Conservation (phyloP, 2,329 filamentous ascomycete species). For the Colletotrichum spaethianum region DNA sequence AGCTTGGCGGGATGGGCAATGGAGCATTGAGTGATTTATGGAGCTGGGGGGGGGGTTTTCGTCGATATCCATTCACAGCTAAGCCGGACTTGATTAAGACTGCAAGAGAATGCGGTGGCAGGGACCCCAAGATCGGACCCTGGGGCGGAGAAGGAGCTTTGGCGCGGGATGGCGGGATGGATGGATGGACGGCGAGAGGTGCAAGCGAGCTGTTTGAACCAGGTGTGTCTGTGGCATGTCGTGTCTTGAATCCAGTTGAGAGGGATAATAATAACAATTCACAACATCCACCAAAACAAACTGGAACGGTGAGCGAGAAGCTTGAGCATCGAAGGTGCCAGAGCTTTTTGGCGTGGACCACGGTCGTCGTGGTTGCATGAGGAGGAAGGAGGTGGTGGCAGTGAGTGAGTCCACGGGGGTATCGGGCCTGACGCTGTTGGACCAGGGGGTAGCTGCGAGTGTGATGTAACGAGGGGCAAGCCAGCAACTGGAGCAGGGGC, state of each 20-base stretch:
- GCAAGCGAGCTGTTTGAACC: constrained; percentile 30
- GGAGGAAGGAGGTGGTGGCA: constrained; percentile 10
- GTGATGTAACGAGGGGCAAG: constrained; percentile 41
- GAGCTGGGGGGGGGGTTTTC: constrained; percentile 11
- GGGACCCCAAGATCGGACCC: constrained; percentile 8
- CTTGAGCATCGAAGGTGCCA: constrained; percentile 22
- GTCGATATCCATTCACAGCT: constrained; percentile 4
- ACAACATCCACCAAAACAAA: constrained; percentile 28
- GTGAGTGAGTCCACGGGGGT: constrained; percentile 30
- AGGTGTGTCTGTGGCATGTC: constrained; percentile 24
- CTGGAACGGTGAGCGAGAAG: constrained; percentile 37
- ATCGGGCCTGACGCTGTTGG: constrained; percentile 32
- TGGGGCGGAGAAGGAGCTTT: constrained; percentile 5
- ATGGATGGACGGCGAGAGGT: constrained; percentile 21
- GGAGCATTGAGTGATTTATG: constrained; percentile 40
- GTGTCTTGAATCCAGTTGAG: constrained; percentile 38
- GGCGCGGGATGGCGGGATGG: constrained; percentile 15
- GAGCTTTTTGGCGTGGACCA: constrained; percentile 33
- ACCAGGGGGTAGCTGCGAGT: constrained; percentile 37
- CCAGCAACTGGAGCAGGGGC: constrained; percentile 30
- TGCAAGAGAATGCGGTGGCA: constrained; percentile 5
- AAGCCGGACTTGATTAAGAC: background rate
- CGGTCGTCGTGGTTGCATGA: constrained; percentile 11
- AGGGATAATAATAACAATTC: constrained; percentile 23
- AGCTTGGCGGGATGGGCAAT: constrained; percentile 37